Percentiles rank a stretch among this genome's conserved stretches.
phyloP scores from a whole-genome alignment of 2,329 filamentous ascomycete species.

The Claviceps cyperi region DNA sequence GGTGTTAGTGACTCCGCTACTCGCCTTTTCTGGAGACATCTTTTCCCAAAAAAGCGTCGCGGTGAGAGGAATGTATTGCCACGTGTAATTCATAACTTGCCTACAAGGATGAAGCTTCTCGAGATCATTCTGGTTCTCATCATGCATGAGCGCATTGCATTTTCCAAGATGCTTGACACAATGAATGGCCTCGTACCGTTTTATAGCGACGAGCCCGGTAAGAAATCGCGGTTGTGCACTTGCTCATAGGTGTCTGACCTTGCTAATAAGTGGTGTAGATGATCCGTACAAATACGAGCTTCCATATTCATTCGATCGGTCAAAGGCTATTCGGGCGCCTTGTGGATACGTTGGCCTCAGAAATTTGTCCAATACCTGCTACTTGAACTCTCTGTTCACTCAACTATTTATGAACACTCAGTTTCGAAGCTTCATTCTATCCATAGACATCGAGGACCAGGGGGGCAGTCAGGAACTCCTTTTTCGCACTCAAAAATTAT shows the following conservation, averaged over 20 bases:
- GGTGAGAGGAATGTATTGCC: slow-evolving; percentile 15
- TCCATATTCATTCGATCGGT: slow-evolving; percentile 46
- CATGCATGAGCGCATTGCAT: slow-evolving; percentile 33
- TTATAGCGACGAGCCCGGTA: slow-evolving; percentile 26
- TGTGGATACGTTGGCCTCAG: slow-evolving; percentile 80
- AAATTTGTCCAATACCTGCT: slow-evolving; percentile 93
- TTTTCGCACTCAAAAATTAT: slow-evolving; percentile 63
- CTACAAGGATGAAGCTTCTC: slow-evolving; percentile 45
- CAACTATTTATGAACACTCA: slow-evolving; percentile 92
- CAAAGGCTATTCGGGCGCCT: slow-evolving; percentile 53
- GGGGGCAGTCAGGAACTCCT: slow-evolving; percentile 52
- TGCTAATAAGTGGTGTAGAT: slow-evolving; percentile 10
- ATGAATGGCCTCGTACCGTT: slow-evolving; percentile 22
- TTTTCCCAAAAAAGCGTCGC: slow-evolving; percentile 38
- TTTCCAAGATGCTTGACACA: slow-evolving; percentile 33
- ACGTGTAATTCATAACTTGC: slow-evolving; percentile 32
- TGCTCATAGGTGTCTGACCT: background rate
- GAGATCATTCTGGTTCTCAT: slow-evolving; percentile 44
- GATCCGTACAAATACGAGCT: slow-evolving; percentile 48
- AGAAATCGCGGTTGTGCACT: slow-evolving; percentile 5
- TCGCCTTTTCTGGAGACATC: slow-evolving; percentile 45
- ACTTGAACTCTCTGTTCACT: slow-evolving; percentile 85
- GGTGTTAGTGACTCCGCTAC: slow-evolving; percentile 14
- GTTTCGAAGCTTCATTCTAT: slow-evolving; percentile 75
- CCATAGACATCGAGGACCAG: slow-evolving; percentile 40